Percentiles rank a stretch among this genome's conserved stretches.
phyloP scores from a whole-genome alignment of 1,139 yeast species.

The Candida sanyaensis region DNA sequence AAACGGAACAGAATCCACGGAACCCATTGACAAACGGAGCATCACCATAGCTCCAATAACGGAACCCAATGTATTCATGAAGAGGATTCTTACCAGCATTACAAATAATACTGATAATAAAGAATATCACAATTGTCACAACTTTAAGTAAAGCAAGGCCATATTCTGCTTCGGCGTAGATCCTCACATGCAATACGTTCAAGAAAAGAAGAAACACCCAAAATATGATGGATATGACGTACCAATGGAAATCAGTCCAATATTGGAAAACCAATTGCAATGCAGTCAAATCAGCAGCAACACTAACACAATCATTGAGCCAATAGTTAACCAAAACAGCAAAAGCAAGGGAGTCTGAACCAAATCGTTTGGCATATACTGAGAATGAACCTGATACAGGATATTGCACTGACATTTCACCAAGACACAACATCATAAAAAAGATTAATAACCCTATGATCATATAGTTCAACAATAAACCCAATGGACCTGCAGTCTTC shows the following conservation, averaged over 20 bases:
- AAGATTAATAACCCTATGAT: constrained; percentile 62
- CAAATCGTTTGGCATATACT: constrained; percentile 59
- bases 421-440: constrained; percentile 59
- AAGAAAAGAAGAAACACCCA: constrained; percentile 56
- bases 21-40: constrained; percentile 46
- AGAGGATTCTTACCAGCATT: constrained; percentile 37
- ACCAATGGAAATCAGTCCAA: constrained; percentile 64
- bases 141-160: constrained; percentile 41
- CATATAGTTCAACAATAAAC: constrained; percentile 57
- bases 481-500: constrained; percentile 64
- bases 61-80: constrained; percentile 41
- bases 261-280: constrained; percentile 58
- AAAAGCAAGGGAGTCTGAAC: constrained; percentile 63
- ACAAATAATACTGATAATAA: constrained; percentile 38
- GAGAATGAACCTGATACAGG: constrained; percentile 68
- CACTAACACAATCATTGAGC: constrained; percentile 65
- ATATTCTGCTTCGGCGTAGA: constrained; percentile 48
- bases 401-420: constrained; percentile 64
- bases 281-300: constrained; percentile 64
- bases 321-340: constrained; percentile 64
- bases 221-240: constrained; percentile 57
- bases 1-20: constrained; percentile 38
- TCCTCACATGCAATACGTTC: constrained; percentile 54
- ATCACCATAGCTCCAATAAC: constrained; percentile 38
- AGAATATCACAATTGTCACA: constrained; percentile 40